Percentiles rank a stretch among this genome's conserved stretches.
These are phyloP conservation scores for Pouteria glomerata DNA, from an alignment of 148 eudicot genomes.

Conservation along the genomic window DNA sequence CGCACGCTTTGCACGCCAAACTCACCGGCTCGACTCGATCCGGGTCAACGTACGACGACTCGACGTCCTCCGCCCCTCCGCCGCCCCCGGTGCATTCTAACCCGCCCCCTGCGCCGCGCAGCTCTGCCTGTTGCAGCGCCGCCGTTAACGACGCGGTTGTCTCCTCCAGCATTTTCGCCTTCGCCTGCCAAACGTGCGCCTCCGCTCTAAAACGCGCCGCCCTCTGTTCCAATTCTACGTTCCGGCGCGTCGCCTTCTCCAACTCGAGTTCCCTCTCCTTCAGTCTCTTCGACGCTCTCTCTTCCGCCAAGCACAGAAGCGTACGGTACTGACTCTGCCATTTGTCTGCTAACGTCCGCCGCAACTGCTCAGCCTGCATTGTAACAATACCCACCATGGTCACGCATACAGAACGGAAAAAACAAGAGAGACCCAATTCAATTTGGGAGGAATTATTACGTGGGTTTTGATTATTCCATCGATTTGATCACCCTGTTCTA, in stretches of 20 bases:
- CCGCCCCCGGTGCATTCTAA: neutral
- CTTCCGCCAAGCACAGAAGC: constrained; percentile 1
- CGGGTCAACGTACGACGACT: constrained; percentile 5
- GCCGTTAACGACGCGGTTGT: neutral
- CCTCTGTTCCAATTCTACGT: constrained; percentile 4
- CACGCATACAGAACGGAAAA: neutral
- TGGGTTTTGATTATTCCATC: constrained; percentile 9
- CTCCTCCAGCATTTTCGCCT: neutral
- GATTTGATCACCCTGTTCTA: constrained; percentile 11
- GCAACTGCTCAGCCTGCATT: constrained; percentile 11
- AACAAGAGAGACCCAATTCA: neutral
- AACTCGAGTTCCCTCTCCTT: neutral
- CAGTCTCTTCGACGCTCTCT: constrained; percentile 7
- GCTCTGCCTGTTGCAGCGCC: neutral
- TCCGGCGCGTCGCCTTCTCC: neutral
- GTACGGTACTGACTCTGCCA: constrained; percentile 10
- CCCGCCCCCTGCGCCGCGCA: neutral
- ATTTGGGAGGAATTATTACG: neutral
- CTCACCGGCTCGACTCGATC: constrained; percentile 6
- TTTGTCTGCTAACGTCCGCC: constrained; percentile 6
- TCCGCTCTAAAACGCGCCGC: neutral
- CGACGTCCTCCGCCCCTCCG: neutral
- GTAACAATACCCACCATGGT: too few relatives aligned
- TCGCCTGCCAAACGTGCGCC: neutral
- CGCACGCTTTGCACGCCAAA: neutral